Percentiles rank a stretch among this genome's conserved stretches.
These are phyloP conservation scores for Trifolium repens DNA, from an alignment of 306 rosid genomes.

Conservation along the genomic window DNA sequence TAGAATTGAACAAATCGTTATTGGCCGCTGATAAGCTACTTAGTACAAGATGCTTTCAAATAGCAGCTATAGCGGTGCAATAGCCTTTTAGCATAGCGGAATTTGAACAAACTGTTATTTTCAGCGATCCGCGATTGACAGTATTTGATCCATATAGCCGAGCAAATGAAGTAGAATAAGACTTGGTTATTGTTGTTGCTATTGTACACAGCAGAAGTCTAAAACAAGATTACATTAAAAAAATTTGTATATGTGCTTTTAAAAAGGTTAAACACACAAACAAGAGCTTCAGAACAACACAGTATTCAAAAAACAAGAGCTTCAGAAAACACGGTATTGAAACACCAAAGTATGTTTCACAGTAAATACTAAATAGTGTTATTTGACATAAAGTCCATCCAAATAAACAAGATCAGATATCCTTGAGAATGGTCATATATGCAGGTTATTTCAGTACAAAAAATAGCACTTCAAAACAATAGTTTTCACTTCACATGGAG, in stretches of 20 bases:
- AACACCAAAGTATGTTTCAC: not conserved
- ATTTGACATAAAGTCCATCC: slow-evolving; percentile 12
- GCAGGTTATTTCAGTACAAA: not conserved
- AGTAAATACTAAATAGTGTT: not conserved
- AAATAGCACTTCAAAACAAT: not conserved
- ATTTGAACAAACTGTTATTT: not conserved
- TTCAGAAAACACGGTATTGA: slow-evolving; percentile 2
- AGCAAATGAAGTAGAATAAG: not conserved
- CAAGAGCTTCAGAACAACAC: slow-evolving; percentile 6
- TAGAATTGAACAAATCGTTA: not conserved
- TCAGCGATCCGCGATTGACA: not conserved
- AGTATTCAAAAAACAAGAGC: slow-evolving; percentile 10
- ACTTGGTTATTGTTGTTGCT: not conserved
- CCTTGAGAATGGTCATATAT: slow-evolving; percentile 17
- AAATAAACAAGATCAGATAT: not conserved
- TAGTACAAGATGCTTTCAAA: not conserved
- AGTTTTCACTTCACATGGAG: not conserved
- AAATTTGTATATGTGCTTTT: slow-evolving; percentile 22
- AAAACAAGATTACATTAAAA: slow-evolving; percentile 17
- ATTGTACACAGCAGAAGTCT: not conserved
- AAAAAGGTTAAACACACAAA: slow-evolving; percentile 26
- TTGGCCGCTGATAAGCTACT: not conserved
- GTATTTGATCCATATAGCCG: not conserved
- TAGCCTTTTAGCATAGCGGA: not conserved
- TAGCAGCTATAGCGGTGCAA: not conserved